phyloP scores from a whole-genome alignment of 805 yeast genomes.

The Suhomyces prunicola region DNA sequence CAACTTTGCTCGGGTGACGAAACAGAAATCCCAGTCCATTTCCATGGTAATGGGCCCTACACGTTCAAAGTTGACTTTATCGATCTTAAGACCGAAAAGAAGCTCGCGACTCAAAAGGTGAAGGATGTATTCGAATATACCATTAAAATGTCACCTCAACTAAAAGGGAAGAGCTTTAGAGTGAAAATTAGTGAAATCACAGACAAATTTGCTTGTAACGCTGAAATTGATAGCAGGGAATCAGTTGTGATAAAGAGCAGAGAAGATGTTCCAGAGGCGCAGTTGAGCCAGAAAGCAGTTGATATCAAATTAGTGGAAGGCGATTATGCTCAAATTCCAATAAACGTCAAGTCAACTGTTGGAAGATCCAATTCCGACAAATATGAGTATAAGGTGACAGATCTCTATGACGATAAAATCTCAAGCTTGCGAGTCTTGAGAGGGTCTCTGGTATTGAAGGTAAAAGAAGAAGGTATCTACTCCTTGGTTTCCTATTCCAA shows the following conservation, averaged over 20 bases:
- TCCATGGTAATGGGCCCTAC: slow-evolving; percentile 83
- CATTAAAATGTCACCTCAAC: slow-evolving; percentile 54
- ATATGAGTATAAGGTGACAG: slow-evolving; percentile 29
- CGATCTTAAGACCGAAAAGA: slow-evolving; percentile 33
- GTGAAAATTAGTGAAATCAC: slow-evolving; percentile 60
- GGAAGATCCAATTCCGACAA: slow-evolving; percentile 27
- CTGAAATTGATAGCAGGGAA: slow-evolving; percentile 63
- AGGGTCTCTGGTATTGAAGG: slow-evolving; percentile 20
- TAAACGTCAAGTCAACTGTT: slow-evolving; percentile 32
- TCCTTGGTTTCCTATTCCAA: slow-evolving; percentile 36
- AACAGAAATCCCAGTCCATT: slow-evolving; percentile 46
- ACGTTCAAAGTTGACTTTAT: slow-evolving; percentile 64
- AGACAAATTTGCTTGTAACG: slow-evolving; percentile 78
- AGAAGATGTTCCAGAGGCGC: slow-evolving; percentile 57
- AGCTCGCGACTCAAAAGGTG: slow-evolving; percentile 27
- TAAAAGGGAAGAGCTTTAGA: slow-evolving; percentile 70
- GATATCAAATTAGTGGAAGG: slow-evolving; percentile 56
- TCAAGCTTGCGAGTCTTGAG: slow-evolving; percentile 8
- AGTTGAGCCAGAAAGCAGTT: slow-evolving; percentile 11
- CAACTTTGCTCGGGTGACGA: slow-evolving; percentile 30
- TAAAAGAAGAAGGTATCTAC: slow-evolving; percentile 44
- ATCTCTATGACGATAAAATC: slow-evolving; percentile 21
- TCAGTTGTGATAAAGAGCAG: slow-evolving; percentile 56
- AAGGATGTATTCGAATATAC: slow-evolving; percentile 30
- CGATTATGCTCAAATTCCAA: slow-evolving; percentile 54